Evolutionary conservation across 805 yeast species (phyloP).

Genomic region (Ogataea ganodermae): DNA sequence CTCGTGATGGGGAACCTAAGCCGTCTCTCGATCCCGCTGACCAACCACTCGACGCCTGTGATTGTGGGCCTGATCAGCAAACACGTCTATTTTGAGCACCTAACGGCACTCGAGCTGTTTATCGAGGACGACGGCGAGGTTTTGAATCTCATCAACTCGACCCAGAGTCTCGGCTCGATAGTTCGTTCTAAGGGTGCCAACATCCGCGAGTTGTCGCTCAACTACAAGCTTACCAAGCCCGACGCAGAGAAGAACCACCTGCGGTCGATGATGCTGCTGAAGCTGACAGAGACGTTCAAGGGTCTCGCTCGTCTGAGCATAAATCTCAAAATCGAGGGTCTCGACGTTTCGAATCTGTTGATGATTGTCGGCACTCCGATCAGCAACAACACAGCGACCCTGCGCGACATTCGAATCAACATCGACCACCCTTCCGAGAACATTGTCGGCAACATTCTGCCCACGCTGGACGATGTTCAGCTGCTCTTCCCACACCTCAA

Average conservation of each 20-base stretch:
- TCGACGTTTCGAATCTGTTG: constrained; percentile 33
- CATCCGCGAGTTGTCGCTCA: constrained; percentile 27
- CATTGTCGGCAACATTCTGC: constrained; percentile 31
- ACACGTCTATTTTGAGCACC: constrained; percentile 35
- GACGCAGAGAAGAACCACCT: constrained; percentile 36
- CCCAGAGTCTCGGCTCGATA: constrained; percentile 30
- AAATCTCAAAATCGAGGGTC: constrained; percentile 31
- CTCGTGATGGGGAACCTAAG: constrained; percentile 28
- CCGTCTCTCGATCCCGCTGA: constrained; percentile 31
- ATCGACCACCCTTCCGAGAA: constrained; percentile 34
- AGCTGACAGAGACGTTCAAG: constrained; percentile 31
- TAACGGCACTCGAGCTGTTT: constrained; percentile 28
- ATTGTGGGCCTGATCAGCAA: constrained; percentile 30
- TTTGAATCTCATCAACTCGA: constrained; percentile 31
- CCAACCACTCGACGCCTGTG: constrained; percentile 36
- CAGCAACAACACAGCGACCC: constrained; percentile 25
- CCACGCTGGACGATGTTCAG: constrained; percentile 33
- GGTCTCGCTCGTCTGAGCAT: constrained; percentile 24
- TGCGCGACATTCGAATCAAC: constrained; percentile 31
- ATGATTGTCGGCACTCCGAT: constrained; percentile 37
- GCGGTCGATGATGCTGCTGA: constrained; percentile 35
- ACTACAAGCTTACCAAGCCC: constrained; percentile 26
- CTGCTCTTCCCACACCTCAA: constrained; percentile 32
- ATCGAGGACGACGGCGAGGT: constrained; percentile 36
- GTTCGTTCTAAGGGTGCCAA: constrained; percentile 27